Base-by-base conservation (phyloP, 441 rosid genomes). In the Adansonia grandidieri region DNA sequence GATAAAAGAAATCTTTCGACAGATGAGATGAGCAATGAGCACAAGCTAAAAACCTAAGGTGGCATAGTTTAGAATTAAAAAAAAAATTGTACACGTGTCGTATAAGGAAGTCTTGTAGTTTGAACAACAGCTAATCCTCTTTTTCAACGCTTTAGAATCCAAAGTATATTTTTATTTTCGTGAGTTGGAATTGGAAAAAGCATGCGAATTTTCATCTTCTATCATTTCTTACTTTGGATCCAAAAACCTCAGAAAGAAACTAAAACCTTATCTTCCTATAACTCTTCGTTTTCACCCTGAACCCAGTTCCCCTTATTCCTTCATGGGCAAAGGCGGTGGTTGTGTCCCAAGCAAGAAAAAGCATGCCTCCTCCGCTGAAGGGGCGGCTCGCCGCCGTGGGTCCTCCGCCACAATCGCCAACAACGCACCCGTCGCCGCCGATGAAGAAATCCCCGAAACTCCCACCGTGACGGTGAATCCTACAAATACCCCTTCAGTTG, bases 251-350 rank as follows among this genome's bases (percentile, higher is more conserved):
- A 5, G 40, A n/a, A 60, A 22, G 64, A 32, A 2, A 32, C 0
- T 3, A 32, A 2, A 32, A 32, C 1, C 8, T 4, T 19, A 0
- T 45, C 56, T 40, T 47, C 17, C 63, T 22, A 3, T 32, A 4
- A 4, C 5, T 14, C 14, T 20, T 8, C 19, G 0, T 44, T 24
- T 8, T 37, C 20, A 3, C 11, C n/a, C 37, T 32, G 3, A 32
- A 32, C 37, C 37, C 37, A 32, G 37, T 32, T 32, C 37, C 37
- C 37, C 17, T 11, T 77, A 75, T 68, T 77, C 79, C 75, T 20
- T 61, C 82, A 95, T 96, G 99, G 99, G 99, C 58, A 92, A 96
- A 87, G 99, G 98, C 15, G 97, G 94, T 4, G 98, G 99, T 57
- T 93, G 99, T 73, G 97, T 96, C 37, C 99, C 97, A 4, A 96